These are phyloP conservation scores for Tagetes patula DNA, from an alignment of 129 eudicot species.

Conservation along the genomic window DNA sequence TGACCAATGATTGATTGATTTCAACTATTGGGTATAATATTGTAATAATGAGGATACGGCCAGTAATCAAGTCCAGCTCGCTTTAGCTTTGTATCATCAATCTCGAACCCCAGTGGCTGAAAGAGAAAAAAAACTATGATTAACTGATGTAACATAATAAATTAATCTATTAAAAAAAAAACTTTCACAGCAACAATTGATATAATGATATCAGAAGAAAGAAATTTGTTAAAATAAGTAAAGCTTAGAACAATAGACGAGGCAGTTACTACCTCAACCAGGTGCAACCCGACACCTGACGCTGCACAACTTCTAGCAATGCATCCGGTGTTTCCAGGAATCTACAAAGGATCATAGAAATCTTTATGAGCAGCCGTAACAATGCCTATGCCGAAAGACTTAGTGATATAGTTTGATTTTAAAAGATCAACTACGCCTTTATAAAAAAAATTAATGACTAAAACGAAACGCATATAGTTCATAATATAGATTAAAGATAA, in stretches of 20 bases:
- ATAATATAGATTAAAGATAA: neutral
- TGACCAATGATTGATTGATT: neutral
- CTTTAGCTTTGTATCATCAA: slow-evolving; percentile 87
- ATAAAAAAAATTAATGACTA: neutral
- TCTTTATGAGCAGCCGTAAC: slow-evolving; percentile 17
- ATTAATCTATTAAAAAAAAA: neutral
- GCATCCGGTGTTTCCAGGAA: slow-evolving; percentile 96
- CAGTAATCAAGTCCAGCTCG: slow-evolving; percentile 98
- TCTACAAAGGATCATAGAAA: slow-evolving; percentile 49
- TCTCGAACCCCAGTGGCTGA: slow-evolving; percentile 89
- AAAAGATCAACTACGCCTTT: neutral
- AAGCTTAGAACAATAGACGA: neutral
- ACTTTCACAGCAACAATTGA: neutral
- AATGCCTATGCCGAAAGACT: neutral
- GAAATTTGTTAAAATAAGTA: neutral
- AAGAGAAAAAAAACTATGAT: slow-evolving; percentile 26
- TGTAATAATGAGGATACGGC: slow-evolving; percentile 81
- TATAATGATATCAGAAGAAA: neutral
- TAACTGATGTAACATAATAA: neutral
- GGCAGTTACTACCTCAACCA: slow-evolving; percentile 56
- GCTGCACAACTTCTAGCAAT: slow-evolving; percentile 98
- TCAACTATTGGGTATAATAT: neutral
- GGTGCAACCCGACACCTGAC: slow-evolving; percentile 85
- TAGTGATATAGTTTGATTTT: neutral
- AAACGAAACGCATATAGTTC: neutral